Evolutionary conservation across 2,329 filamentous ascomycete genomes (phyloP).

Genomic region (Colletotrichum somersetense): DNA sequence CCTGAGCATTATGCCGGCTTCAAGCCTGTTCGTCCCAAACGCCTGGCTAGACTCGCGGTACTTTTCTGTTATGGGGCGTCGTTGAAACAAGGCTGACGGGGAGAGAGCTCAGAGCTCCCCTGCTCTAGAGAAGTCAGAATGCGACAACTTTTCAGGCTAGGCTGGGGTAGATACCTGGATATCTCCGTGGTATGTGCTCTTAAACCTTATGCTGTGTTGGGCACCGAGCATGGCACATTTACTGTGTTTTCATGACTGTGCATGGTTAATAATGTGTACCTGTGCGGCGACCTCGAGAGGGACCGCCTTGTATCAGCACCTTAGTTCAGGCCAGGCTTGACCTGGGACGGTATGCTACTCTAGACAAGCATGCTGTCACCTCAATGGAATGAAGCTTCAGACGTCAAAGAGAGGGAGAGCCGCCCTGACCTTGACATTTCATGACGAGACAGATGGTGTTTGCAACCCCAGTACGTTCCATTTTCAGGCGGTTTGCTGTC

Average conservation of each 20-base stretch:
- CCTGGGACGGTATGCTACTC: conserved; percentile 7
- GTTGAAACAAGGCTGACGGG: conserved; percentile 35
- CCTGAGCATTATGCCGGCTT: neutral
- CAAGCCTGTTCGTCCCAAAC: conserved; percentile 4
- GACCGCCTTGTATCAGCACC: too few species aligned
- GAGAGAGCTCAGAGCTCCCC: conserved; percentile 14
- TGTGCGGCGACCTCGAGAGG: too few species aligned
- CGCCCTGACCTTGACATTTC: conserved; percentile 19
- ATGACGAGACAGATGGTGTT: conserved; percentile 35
- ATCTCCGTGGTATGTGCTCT: too few species aligned
- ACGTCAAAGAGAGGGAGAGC: neutral
- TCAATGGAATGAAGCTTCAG: neutral
- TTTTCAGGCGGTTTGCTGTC: conserved; percentile 5
- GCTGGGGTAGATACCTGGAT: too few species aligned
- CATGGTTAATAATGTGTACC: too few species aligned
- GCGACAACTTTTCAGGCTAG: conserved; percentile 13
- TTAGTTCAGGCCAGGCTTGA: conserved; percentile 11
- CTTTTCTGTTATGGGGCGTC: conserved; percentile 27
- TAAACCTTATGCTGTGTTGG: too few species aligned
- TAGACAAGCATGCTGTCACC: conserved; percentile 2
- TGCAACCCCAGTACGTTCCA: conserved; percentile 26
- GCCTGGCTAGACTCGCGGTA: conserved; percentile 1
- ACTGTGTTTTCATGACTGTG: too few species aligned
- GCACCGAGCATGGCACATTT: too few species aligned
- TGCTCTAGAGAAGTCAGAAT: neutral